Conservation (phyloP, 1,139 yeast species). For the Hemisphaericaspora xylanilytica region DNA sequence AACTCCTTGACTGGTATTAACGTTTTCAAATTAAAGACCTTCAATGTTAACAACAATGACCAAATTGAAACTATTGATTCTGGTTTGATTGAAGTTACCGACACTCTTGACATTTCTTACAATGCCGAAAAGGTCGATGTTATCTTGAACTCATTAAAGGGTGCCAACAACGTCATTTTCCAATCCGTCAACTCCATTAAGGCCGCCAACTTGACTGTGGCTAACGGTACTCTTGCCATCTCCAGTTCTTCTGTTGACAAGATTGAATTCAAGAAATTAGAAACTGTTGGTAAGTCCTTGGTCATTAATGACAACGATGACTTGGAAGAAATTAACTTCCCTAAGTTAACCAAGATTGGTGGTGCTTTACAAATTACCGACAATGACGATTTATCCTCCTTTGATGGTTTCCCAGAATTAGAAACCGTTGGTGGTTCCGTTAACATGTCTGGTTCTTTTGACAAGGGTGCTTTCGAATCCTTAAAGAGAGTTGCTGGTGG, state of each 20-base stretch:
- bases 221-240: conserved; percentile 81
- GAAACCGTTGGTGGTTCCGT: conserved; percentile 85
- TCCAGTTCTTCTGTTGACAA: conserved; percentile 59
- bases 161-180: conserved; percentile 86
- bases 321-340: conserved; percentile 68
- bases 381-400: conserved; percentile 65
- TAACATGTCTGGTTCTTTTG: conserved; percentile 73
- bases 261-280: conserved; percentile 56
- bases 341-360: conserved; percentile 65
- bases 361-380: conserved; percentile 89
- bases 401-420: conserved; percentile 74
- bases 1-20: conserved; percentile 77
- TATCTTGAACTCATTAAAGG: conserved; percentile 61
- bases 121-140: conserved; percentile 77
- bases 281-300: conserved; percentile 74
- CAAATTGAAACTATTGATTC: conserved; percentile 67
- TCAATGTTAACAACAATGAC: conserved; percentile 84
- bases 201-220: conserved; percentile 61
- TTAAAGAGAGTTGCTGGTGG: conserved; percentile 88
- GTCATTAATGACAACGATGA: conserved; percentile 71
- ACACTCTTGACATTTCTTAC: conserved; percentile 72
- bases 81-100: conserved; percentile 70
- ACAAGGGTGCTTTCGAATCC: conserved; percentile 70
- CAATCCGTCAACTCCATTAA: conserved; percentile 74
- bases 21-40: conserved; percentile 65